Evolutionary conservation across 1,139 yeast species (phyloP), one percentile per base, ranked within the genome.

Genomic region (Chernovozyma sophiae-reginae): DNA sequence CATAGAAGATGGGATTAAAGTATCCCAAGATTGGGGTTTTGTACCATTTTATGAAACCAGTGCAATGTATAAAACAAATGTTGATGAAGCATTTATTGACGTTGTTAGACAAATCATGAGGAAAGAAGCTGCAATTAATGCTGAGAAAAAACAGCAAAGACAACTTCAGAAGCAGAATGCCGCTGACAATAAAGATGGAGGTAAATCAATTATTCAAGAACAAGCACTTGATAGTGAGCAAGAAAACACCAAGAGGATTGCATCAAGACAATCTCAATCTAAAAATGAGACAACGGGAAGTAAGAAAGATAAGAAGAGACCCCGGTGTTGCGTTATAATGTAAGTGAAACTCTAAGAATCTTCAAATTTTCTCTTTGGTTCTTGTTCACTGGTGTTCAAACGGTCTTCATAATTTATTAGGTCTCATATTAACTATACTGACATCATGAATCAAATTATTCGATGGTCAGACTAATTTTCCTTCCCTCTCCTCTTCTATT

Each of bases 11-110:
- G 96, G 95, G 33, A 80, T 84, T 41, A 75, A 74, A 43, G 81
- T 89, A 18, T 90, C 96, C 34, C 82, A 83, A 48, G 77, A 77
- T 37, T 86, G 96, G 89, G 94, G 94, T 11, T 74, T 81, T 53
- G 92, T 84, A 6, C 90, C 96, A 15, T 92, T 90, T 58, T 86
- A 86, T 60, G 97, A 92, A 65, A 86, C 97, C 4, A 83, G 95
- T 46, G 97, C 98, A 29, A 84, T 89, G 74, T 78, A 85, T 49
- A 85, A 86, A 57, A 81, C 89, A 40, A 90, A 92, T 55, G 95
- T 90, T 33, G 95, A 85, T 51, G 92, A 84, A 51, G 95, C 96
- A 2, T 92, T 92, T 55, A 71, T 86, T 45, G 94, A 86, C 49
- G 82, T 92, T 34, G 97, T 92, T 6, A 74, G 96, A 58, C 94